Percentiles rank a stretch among this genome's conserved stretches.
Conservation (phyloP, 2,329 filamentous ascomycete species). For the Grosmannia huntii region DNA sequence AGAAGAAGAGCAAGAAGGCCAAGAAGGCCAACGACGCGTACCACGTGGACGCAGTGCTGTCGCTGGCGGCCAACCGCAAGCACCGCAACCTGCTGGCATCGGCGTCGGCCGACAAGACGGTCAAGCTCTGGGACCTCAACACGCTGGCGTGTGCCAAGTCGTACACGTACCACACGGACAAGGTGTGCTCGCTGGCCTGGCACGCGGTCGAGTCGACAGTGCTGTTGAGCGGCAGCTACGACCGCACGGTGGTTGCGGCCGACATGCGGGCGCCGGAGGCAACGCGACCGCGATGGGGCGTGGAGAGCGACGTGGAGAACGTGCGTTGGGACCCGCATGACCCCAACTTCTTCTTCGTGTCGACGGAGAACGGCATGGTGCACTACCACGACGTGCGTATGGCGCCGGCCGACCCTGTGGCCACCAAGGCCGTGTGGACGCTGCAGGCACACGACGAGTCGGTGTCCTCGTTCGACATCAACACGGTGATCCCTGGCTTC, state of each 20-base stretch:
- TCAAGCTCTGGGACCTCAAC: slow-evolving; percentile 95
- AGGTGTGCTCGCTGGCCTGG: slow-evolving; percentile 94
- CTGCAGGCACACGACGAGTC: slow-evolving; percentile 91
- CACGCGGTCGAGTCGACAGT: slow-evolving; percentile 78
- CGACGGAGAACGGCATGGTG: slow-evolving; percentile 81
- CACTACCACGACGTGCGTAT: slow-evolving; percentile 84
- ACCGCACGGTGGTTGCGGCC: slow-evolving; percentile 83
- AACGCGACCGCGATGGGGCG: slow-evolving; percentile 73
- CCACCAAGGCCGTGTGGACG: slow-evolving; percentile 81
- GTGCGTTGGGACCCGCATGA: slow-evolving; percentile 91
- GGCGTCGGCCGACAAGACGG: slow-evolving; percentile 88
- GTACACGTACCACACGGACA: slow-evolving; percentile 91
- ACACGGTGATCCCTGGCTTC: slow-evolving; percentile 79
- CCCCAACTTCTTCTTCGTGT: slow-evolving; percentile 86
- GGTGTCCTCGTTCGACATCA: slow-evolving; percentile 86
- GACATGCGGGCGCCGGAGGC: slow-evolving; percentile 91
- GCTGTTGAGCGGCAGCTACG: slow-evolving; percentile 85
- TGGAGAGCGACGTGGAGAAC: slow-evolving; percentile 90
- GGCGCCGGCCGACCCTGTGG: slow-evolving; percentile 56
- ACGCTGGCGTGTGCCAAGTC: slow-evolving; percentile 89
- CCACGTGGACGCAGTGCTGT: slow-evolving; percentile 87
- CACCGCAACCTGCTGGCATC: slow-evolving; percentile 92
- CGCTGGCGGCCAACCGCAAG: slow-evolving; percentile 81
- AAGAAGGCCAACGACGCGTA: slow-evolving; percentile 83
- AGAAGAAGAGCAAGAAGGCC: slow-evolving; percentile 77